Evolutionary conservation across 306 rosid genomes (phyloP), one percentile per base, ranked within the genome.

Genomic region (Malus sieversii): DNA sequence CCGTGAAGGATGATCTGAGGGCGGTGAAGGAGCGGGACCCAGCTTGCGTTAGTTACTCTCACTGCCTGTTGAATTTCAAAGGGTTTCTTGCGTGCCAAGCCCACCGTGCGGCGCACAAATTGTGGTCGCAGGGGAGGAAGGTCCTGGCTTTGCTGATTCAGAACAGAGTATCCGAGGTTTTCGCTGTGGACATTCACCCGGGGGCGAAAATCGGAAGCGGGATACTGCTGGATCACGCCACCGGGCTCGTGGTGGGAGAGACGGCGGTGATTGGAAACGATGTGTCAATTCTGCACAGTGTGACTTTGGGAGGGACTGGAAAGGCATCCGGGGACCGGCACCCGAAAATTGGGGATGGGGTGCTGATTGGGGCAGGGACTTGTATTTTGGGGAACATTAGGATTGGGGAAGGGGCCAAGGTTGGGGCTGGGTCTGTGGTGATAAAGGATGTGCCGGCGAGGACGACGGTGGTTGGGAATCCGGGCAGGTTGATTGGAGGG

Each of bases 271-370:
- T 95, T 48, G 99, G 99, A 5, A 87, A 88, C 70, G 67, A 92
- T 78, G 99, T 95, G n/a, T 89, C 98, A 8, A 92, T 95, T 71
- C 62, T 95, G 82, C 99, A 95, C 33, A 78, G 87, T 77, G 99
- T 95, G 65, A 95, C 99, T 0, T 77, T 95, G 72, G 99, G 99
- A 61, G 99, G 99, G n/a, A 95, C 93, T 18, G 97, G 99, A 4
- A 95, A 95, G 74, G 62, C 19, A 1, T 74, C 40, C 55, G 99
- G 99, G 10, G 97, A 95, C 48, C 84, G 99, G 64, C 97, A 95
- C 59, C 99, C 99, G 0, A 95, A 92, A 82, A 92, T 95, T 78
- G 97, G 97, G 7, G 86, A 95, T 78, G 97, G 99, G 45, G 99
- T 95, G 40, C 45, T 95, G 58, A 95, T 95, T 5, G 97, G 99